These are phyloP conservation scores for Mrakia hoshinonis DNA, from an alignment of 768 basidiomycete genomes.

Conservation along the genomic window DNA sequence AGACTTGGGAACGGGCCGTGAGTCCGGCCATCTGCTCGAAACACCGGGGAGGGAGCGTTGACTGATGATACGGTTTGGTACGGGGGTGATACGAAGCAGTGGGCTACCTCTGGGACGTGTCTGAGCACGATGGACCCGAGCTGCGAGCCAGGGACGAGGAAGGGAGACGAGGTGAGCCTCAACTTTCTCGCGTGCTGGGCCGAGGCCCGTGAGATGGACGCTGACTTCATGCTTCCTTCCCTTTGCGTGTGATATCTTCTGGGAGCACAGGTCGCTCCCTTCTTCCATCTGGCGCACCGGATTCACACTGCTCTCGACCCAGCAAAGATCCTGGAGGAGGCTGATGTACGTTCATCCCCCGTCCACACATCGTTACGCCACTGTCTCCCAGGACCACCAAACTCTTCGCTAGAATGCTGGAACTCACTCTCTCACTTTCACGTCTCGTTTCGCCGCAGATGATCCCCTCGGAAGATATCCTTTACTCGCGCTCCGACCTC, in stretches of 20 bases:
- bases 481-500: neutral
- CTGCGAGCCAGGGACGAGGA: neutral
- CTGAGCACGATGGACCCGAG: neutral
- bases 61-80: neutral
- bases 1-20: slow-evolving; percentile 1
- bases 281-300: neutral
- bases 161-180: neutral
- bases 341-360: neutral
- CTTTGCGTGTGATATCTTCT: no score
- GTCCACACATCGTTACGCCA: neutral
- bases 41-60: neutral
- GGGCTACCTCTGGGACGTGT: neutral
- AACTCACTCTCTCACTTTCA: neutral
- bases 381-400: no score
- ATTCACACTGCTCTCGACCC: neutral
- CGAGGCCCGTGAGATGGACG: no score
- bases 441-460: neutral
- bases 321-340: neutral
- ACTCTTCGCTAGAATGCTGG: no score
- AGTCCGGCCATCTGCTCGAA: neutral
- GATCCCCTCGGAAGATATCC: slow-evolving; percentile 10
- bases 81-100: neutral
- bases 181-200: neutral
- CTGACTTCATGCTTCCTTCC: neutral
- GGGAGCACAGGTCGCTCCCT: neutral